Base-by-base conservation (phyloP, 2,329 filamentous ascomycete species). In the Colletotrichum kahawae region DNA sequence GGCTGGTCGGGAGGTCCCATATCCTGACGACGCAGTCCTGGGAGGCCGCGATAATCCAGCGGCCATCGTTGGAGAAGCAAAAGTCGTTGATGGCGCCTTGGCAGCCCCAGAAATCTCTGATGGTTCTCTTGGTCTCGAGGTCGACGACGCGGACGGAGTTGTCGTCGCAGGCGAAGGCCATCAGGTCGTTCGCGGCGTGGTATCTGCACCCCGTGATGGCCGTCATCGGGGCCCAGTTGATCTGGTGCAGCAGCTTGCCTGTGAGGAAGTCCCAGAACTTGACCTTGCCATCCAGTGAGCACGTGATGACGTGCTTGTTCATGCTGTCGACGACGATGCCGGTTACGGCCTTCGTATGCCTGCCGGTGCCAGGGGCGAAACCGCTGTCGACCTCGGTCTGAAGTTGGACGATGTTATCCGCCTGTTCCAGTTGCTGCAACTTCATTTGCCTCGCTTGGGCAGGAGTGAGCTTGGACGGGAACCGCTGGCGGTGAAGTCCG, bases 181-280 rank as follows among this genome's bases (percentile, higher is more conserved):
- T 90, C 13, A 99, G 88, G 79, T 98, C 96, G 79, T 93, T 98
- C 4, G 92, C 90, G 5, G 93, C 88, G 81, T 98, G 96, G 82
- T 98, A 97, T 72, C 93, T 92, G 79, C 96, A 92, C 18, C 91
- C 92, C 1, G 92, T 94, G 67, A 98, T 93, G 60, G 92, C 90
- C 6, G 93, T 92, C 90, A 94, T 95, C 5, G 91, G 91, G 59
- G 93, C 91, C 94, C 95, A 98, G 82, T 96, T 92, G 67, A 98
- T 92, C 81, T 98, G 93, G 77, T 96, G 91, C 13, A 94, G 82
- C 4, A 98, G 88, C 59, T 92, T 90, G 9, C 96, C 97, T 0
- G 94, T 95, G n/a, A 92, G 84, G 77, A 99, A 98, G 78, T 98
- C 95, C 97, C 97, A 99, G 82, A 99, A 98, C 87, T 98, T 98